Evolutionary conservation across 2,329 filamentous ascomycete genomes (phyloP).

Genomic region (Botrytis squamosa): DNA sequence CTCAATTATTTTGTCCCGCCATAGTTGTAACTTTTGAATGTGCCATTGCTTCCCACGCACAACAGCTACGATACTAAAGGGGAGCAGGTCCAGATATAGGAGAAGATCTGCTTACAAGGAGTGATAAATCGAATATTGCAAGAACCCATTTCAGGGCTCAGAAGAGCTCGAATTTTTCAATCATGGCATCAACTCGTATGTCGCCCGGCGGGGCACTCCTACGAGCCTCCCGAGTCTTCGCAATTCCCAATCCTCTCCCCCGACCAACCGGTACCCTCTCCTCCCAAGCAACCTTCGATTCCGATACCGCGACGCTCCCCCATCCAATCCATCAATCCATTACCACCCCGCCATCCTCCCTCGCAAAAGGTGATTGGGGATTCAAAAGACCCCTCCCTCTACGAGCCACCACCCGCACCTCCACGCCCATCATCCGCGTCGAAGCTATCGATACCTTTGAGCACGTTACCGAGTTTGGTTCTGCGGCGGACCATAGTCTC

Average conservation of each 20-base stretch:
- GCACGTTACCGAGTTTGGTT: constrained; percentile 84
- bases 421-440: constrained; percentile 74
- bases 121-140: background rate
- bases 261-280: constrained; percentile 53
- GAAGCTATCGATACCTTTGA: constrained; percentile 80
- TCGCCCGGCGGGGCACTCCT: constrained; percentile 69
- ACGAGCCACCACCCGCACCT: constrained; percentile 68
- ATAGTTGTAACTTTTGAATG: constrained; percentile 6
- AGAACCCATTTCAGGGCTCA: constrained; percentile 3
- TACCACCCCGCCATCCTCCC: constrained; percentile 70
- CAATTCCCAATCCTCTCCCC: constrained; percentile 74
- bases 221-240: constrained; percentile 85
- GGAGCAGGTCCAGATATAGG: background rate
- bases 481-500: constrained; percentile 76
- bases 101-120: background rate
- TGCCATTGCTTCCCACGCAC: constrained; percentile 11
- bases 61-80: background rate
- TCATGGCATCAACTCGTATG: constrained; percentile 42
- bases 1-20: constrained; percentile 18
- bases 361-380: constrained; percentile 84
- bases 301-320: constrained; percentile 68
- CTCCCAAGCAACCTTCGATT: constrained; percentile 50
- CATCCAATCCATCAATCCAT: constrained; percentile 84
- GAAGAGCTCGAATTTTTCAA: constrained; percentile 13
- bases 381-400: constrained; percentile 81